Evolutionary conservation across 148 eudicot species (phyloP).

Genomic region (Linanthus parryae): DNA sequence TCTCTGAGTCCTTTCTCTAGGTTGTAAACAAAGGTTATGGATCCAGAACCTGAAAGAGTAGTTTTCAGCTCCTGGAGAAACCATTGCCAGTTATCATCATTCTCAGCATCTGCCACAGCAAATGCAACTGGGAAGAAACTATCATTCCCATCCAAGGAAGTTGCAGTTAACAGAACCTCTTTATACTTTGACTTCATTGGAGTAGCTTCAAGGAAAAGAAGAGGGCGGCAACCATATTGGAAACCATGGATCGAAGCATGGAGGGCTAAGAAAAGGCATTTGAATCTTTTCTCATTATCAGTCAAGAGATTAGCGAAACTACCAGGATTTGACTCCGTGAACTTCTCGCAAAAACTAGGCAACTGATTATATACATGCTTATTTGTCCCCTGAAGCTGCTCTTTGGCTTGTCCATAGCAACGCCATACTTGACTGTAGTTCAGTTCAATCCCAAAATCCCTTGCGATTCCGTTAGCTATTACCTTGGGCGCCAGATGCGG

Average conservation of each 20-base stretch:
- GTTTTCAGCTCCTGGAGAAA: slow-evolving; percentile 39
- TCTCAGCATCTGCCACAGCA: slow-evolving; percentile 35
- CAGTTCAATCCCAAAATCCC: slow-evolving; percentile 35
- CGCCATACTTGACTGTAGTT: slow-evolving; percentile 38
- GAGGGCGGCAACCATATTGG: slow-evolving; percentile 37
- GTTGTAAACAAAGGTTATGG: slow-evolving; percentile 44
- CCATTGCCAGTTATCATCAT: slow-evolving; percentile 36
- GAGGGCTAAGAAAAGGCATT: slow-evolving; percentile 32
- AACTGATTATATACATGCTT: slow-evolving; percentile 35
- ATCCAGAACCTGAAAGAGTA: slow-evolving; percentile 19
- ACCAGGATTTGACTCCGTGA: slow-evolving; percentile 42
- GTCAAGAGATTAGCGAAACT: slow-evolving; percentile 27
- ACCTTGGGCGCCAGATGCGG: slow-evolving; percentile 42
- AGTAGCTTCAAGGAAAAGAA: slow-evolving; percentile 44
- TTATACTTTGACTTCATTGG: slow-evolving; percentile 33
- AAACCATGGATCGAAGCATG: slow-evolving; percentile 31
- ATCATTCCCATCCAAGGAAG: slow-evolving; percentile 46
- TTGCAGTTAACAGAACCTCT: slow-evolving; percentile 44
- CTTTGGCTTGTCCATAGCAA: slow-evolving; percentile 33
- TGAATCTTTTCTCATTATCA: slow-evolving; percentile 28
- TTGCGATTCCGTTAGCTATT: slow-evolving; percentile 30
- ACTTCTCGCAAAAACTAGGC: slow-evolving; percentile 33
- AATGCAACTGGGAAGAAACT: slow-evolving; percentile 50
- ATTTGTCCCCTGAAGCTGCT: slow-evolving; percentile 38
- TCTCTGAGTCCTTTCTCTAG: slow-evolving; percentile 33